A percentile compares a stretch with the other conserved stretches of the same genome.
Conservation (phyloP, 2,329 filamentous ascomycete species). For the Trichoderma endophyticum region DNA sequence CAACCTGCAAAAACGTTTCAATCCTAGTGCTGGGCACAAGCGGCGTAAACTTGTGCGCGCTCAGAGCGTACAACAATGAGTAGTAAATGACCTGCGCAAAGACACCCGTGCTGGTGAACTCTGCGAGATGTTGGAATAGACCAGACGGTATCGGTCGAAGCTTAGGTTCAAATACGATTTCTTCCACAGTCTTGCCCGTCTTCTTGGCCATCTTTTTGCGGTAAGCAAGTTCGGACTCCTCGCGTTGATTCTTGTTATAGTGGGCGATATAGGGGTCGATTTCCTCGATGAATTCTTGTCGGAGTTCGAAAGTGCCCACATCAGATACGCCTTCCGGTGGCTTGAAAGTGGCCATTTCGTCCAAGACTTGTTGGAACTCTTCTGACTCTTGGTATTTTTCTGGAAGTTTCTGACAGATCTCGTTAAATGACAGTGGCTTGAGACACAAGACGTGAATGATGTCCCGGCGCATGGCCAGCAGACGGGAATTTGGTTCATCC, state of each 20-base stretch:
- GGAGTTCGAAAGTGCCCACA: conserved; percentile 90
- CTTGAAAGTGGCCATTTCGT: conserved; percentile 85
- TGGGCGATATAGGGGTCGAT: conserved; percentile 95
- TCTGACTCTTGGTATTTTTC: conserved; percentile 89
- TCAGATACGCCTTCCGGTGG: conserved; percentile 88
- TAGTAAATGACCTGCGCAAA: conserved; percentile 92
- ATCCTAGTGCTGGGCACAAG: conserved; percentile 76
- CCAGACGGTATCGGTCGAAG: conserved; percentile 73
- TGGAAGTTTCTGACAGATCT: conserved; percentile 79
- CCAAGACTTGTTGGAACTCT: conserved; percentile 78
- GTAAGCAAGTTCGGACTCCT: conserved; percentile 89
- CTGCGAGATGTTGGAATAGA: conserved; percentile 70
- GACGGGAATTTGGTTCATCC: conserved; percentile 61
- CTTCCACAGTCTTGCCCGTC: conserved; percentile 73
- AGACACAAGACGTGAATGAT: conserved; percentile 94
- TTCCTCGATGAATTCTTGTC: conserved; percentile 78
- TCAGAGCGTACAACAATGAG: conserved; percentile 75
- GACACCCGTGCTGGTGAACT: conserved; percentile 77
- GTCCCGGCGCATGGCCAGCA: conserved; percentile 77
- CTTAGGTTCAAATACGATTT: conserved; percentile 89
- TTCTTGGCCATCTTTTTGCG: conserved; percentile 83
- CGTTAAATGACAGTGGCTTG: conserved; percentile 91
- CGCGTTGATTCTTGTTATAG: conserved; percentile 94
- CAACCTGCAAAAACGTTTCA: conserved; percentile 87
- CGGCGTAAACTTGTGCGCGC: conserved; percentile 65